These are phyloP conservation scores for Stagonosporopsis cucurbitacearum DNA, from an alignment of 2,329 filamentous ascomycete genomes.

Conservation along the genomic window DNA sequence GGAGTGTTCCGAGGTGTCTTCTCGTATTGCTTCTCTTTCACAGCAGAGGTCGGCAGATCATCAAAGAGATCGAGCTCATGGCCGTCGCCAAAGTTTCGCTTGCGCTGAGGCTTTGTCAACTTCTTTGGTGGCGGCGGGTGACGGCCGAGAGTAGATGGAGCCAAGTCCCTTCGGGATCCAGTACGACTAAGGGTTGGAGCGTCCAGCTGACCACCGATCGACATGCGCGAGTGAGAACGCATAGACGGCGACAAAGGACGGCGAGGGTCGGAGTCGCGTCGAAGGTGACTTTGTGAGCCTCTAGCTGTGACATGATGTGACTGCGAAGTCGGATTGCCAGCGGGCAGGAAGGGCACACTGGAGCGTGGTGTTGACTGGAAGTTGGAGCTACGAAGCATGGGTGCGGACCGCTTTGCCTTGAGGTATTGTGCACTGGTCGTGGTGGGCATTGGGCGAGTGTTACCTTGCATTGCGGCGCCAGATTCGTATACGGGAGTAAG, in stretches of 20 bases:
- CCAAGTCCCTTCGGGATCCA: constrained; percentile 52
- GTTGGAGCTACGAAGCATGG: constrained; percentile 58
- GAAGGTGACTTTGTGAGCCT: constrained; percentile 72
- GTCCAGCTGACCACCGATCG: constrained; percentile 56
- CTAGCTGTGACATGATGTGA: constrained; percentile 81
- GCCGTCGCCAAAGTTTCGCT: constrained; percentile 77
- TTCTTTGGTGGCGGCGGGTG: constrained; percentile 63
- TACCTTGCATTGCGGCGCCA: constrained; percentile 72
- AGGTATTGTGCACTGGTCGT: constrained; percentile 62
- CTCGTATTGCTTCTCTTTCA: constrained; percentile 80
- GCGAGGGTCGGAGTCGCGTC: constrained; percentile 78
- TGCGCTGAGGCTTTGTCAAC: constrained; percentile 43
- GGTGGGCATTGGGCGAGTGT: constrained; percentile 61
- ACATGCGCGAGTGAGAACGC: constrained; percentile 57
- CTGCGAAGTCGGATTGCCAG: constrained; percentile 73
- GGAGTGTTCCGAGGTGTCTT: constrained; percentile 77
- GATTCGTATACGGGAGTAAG: constrained; percentile 94
- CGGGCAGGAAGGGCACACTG: constrained; percentile 78
- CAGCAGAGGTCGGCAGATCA: constrained; percentile 86
- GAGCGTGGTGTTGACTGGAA: constrained; percentile 65
- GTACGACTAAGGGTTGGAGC: constrained; percentile 59
- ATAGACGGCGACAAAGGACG: constrained; percentile 55
- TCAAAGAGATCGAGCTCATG: constrained; percentile 93
- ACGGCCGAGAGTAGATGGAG: constrained; percentile 57
- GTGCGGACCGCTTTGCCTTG: constrained; percentile 67